Evolutionary conservation across 2,329 filamentous ascomycete species (phyloP).

Genomic region (Bisporella sp.): DNA sequence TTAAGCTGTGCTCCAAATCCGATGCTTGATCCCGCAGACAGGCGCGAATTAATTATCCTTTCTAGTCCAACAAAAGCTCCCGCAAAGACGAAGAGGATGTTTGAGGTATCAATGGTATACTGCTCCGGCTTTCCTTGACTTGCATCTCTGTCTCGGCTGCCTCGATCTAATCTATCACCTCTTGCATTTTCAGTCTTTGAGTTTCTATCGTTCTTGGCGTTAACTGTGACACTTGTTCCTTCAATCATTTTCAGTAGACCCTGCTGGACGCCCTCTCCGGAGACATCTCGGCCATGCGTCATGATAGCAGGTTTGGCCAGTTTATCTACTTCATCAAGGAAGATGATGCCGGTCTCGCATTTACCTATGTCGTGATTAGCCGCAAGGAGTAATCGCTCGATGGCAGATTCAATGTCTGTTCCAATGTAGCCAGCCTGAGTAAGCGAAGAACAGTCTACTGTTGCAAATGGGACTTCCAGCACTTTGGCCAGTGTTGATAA

Average conservation of each 20-base stretch:
- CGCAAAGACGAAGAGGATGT: slow-evolving; percentile 95
- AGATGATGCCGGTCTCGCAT: slow-evolving; percentile 88
- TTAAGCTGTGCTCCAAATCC: slow-evolving; percentile 80
- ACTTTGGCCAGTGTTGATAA: slow-evolving; percentile 76
- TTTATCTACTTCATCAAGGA: slow-evolving; percentile 96
- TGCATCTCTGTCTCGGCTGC: slow-evolving; percentile 9
- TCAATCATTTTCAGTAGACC: slow-evolving; percentile 93
- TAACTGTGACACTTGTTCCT: slow-evolving; percentile 87
- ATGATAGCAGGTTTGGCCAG: slow-evolving; percentile 78
- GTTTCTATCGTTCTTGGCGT: slow-evolving; percentile 66
- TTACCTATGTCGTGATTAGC: slow-evolving; percentile 81
- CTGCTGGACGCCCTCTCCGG: slow-evolving; percentile 94
- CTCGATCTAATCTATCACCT: slow-evolving; percentile 13
- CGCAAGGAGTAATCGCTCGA: slow-evolving; percentile 83
- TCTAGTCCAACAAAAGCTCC: slow-evolving; percentile 92
- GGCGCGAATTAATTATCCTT: slow-evolving; percentile 78
- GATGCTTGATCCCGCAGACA: slow-evolving; percentile 74
- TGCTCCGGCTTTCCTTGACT: slow-evolving; percentile 32
- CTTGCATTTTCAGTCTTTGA: slow-evolving; percentile 15
- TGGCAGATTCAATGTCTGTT: slow-evolving; percentile 93
- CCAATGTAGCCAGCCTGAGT: slow-evolving; percentile 97
- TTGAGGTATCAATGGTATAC: slow-evolving; percentile 80
- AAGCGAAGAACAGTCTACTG: slow-evolving; percentile 92
- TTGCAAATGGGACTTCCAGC: slow-evolving; percentile 91
- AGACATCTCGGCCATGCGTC: slow-evolving; percentile 80